A percentile compares a stretch with the other conserved stretches of the same genome.
These are phyloP conservation scores for Phytophthora aleatoria DNA, from an alignment of 352 stramenopile genomes.

Conservation along the genomic window DNA sequence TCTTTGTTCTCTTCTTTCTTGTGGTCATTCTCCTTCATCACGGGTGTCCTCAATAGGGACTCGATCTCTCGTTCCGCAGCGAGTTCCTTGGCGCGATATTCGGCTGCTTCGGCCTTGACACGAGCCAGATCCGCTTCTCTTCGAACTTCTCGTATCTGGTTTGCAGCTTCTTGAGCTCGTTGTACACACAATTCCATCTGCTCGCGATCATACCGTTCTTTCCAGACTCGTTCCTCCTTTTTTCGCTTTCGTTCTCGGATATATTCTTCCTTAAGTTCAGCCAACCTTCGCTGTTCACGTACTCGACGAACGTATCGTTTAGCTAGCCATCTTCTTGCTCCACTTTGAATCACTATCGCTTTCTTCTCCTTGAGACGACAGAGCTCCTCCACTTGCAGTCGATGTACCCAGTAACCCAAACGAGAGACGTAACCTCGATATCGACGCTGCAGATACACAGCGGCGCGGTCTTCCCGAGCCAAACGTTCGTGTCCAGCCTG, in stretches of 20 bases:
- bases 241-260: slow-evolving; percentile 65
- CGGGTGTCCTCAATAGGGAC: slow-evolving; percentile 13
- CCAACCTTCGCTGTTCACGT: slow-evolving; percentile 37
- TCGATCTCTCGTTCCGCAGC: slow-evolving; percentile 40
- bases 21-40: slow-evolving; percentile 10
- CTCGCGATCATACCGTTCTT: slow-evolving; percentile 63
- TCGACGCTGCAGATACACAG: slow-evolving; percentile 57
- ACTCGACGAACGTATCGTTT: slow-evolving; percentile 35
- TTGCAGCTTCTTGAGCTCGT: slow-evolving; percentile 46
- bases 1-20: slow-evolving; percentile 6
- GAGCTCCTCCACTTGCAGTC: slow-evolving; percentile 40
- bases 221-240: slow-evolving; percentile 48
- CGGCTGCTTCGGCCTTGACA: slow-evolving; percentile 51
- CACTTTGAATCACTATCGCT: slow-evolving; percentile 40
- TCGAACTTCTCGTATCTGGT: slow-evolving; percentile 62
- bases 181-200: slow-evolving; percentile 64
- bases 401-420: slow-evolving; percentile 44
- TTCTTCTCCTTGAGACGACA: slow-evolving; percentile 40
- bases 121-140: slow-evolving; percentile 62
- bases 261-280: slow-evolving; percentile 60
- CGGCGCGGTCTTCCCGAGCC: slow-evolving; percentile 40
- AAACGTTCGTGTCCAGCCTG: slow-evolving; percentile 39
- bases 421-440: slow-evolving; percentile 57
- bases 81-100: slow-evolving; percentile 50
- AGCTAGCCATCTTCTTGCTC: slow-evolving; percentile 42